A percentile compares a stretch with the other conserved stretches of the same genome.
phyloP scores from a whole-genome alignment of 2,329 filamentous ascomycete species.

The Penicillium sp. region DNA sequence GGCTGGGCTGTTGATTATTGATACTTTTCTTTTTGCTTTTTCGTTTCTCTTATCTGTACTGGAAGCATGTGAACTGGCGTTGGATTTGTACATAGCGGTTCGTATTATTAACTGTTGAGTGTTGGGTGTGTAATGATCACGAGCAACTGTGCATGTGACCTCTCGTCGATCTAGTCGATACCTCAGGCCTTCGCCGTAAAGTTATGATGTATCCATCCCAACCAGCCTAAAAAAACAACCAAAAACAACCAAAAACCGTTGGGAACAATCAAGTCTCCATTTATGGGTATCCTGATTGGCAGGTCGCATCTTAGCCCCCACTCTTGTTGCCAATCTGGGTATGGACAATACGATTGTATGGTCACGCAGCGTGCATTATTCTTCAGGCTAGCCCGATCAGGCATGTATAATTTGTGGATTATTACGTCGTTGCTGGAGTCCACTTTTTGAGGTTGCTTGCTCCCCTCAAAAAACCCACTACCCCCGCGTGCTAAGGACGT shows the following conservation, averaged over 20 bases:
- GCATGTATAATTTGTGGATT: not conserved
- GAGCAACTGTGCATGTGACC: not conserved
- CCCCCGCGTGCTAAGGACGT: not conserved
- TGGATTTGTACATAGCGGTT: not conserved
- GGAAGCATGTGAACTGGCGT: conserved; percentile 9
- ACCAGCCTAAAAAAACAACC: not conserved
- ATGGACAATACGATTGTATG: not conserved
- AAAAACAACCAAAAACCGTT: not conserved
- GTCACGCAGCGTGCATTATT: not conserved
- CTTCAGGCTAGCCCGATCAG: not conserved
- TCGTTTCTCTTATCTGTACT: not conserved
- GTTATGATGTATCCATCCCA: no score
- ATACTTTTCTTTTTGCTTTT: conserved; percentile 10
- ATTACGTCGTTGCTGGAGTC: not conserved
- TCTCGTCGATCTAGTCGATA: no score
- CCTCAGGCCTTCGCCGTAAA: not conserved
- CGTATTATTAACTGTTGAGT: not conserved
- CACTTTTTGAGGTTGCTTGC: not conserved
- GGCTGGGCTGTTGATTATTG: conserved; percentile 93
- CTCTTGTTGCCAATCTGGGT: not conserved
- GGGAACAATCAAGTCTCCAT: not conserved
- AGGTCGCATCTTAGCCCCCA: not conserved
- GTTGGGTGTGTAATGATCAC: not conserved
- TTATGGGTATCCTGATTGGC: not conserved
- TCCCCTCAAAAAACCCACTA: not conserved